phyloP scores from a whole-genome alignment of 1,139 yeast genomes.

The Wickerhamiella pararugosa region DNA sequence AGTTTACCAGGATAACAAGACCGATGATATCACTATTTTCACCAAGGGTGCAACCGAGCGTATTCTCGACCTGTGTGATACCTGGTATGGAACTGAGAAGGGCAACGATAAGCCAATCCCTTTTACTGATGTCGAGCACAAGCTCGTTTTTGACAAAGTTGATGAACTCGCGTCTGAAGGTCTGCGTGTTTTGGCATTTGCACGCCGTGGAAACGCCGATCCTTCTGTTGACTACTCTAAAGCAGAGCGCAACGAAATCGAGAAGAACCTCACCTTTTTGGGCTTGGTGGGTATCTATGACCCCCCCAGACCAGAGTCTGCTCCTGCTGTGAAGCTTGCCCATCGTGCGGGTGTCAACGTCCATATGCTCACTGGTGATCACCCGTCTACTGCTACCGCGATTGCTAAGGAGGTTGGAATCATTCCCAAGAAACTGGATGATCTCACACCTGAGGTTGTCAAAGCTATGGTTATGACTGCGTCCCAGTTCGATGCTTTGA shows the following conservation, averaged over 20 bases:
- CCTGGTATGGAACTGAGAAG: slow-evolving; percentile 34
- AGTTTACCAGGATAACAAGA: slow-evolving; percentile 31
- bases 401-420: slow-evolving; percentile 80
- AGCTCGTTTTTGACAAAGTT: slow-evolving; percentile 41
- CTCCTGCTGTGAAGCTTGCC: slow-evolving; percentile 49
- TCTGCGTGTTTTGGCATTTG: slow-evolving; percentile 60
- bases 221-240: slow-evolving; percentile 3
- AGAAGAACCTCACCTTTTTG: slow-evolving; percentile 39
- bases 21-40: slow-evolving; percentile 29
- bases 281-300: slow-evolving; percentile 74
- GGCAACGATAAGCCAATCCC: slow-evolving; percentile 6
- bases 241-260: slow-evolving; percentile 37
- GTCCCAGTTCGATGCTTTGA: slow-evolving; percentile 47
- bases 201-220: slow-evolving; percentile 19
- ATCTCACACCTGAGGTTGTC: slow-evolving; percentile 46
- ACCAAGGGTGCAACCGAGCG: slow-evolving; percentile 78
- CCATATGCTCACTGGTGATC: slow-evolving; percentile 79
- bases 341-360: slow-evolving; percentile 69
- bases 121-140: slow-evolving; percentile 29
- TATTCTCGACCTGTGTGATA: slow-evolving; percentile 40
- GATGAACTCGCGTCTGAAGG: slow-evolving; percentile 52
- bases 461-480: slow-evolving; percentile 55
- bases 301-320: slow-evolving; percentile 66
- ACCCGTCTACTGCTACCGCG: slow-evolving; percentile 68
- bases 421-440: slow-evolving; percentile 51